Evolutionary conservation across 768 basidiomycete genomes (phyloP).

Genomic region (Xanthoconium purpureum): DNA sequence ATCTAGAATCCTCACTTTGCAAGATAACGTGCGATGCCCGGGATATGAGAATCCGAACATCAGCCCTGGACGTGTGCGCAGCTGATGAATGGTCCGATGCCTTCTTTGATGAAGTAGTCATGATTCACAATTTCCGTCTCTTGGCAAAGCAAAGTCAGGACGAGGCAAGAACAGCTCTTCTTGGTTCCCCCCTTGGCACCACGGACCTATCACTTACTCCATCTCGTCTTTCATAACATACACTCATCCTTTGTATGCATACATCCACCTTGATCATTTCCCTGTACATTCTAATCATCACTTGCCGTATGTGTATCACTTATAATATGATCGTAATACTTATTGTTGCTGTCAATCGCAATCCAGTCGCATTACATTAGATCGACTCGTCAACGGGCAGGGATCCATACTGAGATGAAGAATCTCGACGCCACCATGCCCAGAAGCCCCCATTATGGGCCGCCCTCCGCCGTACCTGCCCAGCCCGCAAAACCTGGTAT

Average conservation of each 20-base stretch:
- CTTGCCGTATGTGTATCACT: slow-evolving; percentile 31
- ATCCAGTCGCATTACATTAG: slow-evolving; percentile 20
- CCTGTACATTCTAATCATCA: slow-evolving; percentile 36
- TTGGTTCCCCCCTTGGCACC: slow-evolving; percentile 22
- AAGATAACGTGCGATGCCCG: slow-evolving; percentile 37
- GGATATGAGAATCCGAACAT: slow-evolving; percentile 46
- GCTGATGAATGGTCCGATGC: slow-evolving; percentile 55
- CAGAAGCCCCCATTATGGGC: slow-evolving; percentile 23
- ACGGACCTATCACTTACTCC: slow-evolving; percentile 24
- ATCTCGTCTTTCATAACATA: slow-evolving; percentile 21
- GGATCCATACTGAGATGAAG: slow-evolving; percentile 14
- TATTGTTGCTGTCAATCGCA: slow-evolving; percentile 28
- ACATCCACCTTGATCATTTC: slow-evolving; percentile 27
- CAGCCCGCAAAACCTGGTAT: slow-evolving; percentile 74
- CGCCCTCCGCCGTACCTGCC: slow-evolving; percentile 51
- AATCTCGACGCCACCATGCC: slow-evolving; percentile 20
- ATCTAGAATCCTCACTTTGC: slow-evolving; percentile 35
- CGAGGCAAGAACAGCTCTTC: slow-evolving; percentile 30
- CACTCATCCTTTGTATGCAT: slow-evolving; percentile 30
- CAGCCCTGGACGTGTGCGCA: slow-evolving; percentile 43
- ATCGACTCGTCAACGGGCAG: slow-evolving; percentile 13
- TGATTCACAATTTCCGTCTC: slow-evolving; percentile 51
- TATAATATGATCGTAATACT: slow-evolving; percentile 33
- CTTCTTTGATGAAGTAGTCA: slow-evolving; percentile 59
- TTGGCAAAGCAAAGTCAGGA: slow-evolving; percentile 38